phyloP scores from a whole-genome alignment of 176 grass and related monocot species.

The Cenchrus americanus region DNA sequence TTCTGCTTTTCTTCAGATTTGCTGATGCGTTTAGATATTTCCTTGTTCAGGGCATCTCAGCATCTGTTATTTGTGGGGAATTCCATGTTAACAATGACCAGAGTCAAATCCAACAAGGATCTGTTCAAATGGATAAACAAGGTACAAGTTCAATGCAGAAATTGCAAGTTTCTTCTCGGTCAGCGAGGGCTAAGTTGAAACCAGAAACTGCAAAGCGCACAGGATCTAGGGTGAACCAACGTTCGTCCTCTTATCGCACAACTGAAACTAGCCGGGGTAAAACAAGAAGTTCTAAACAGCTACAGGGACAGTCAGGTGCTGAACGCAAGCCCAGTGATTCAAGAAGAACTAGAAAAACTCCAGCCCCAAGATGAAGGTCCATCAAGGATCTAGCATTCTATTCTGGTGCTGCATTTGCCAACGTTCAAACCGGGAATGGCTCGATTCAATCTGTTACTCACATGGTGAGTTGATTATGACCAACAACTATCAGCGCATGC shows the following conservation, averaged over 20 bases:
- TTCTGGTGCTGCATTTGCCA: not conserved
- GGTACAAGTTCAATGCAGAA: slow-evolving; percentile 22
- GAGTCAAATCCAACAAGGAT: slow-evolving; percentile 45
- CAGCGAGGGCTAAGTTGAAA: slow-evolving; percentile 45
- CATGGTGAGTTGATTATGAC: not conserved
- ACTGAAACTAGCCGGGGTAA: slow-evolving; percentile 35
- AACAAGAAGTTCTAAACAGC: slow-evolving; percentile 40
- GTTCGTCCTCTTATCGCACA: slow-evolving; percentile 8
- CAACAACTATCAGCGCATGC: not conserved
- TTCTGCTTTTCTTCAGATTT: slow-evolving; percentile 14
- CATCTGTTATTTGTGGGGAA: slow-evolving; percentile 27
- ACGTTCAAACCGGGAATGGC: not conserved
- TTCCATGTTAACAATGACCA: slow-evolving; percentile 32
- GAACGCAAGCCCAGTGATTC: slow-evolving; percentile 42
- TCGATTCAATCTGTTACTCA: not conserved
- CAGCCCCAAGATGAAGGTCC: slow-evolving; percentile 18
- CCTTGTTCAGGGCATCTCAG: slow-evolving; percentile 45
- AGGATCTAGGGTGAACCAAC: slow-evolving; percentile 37
- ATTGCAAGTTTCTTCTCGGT: slow-evolving; percentile 23
- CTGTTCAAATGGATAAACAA: slow-evolving; percentile 29
- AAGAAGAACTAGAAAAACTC: slow-evolving; percentile 57
- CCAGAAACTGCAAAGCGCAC: slow-evolving; percentile 33
- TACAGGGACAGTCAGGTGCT: slow-evolving; percentile 28
- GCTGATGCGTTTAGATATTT: slow-evolving; percentile 31
- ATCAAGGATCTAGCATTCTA: not conserved